A percentile compares a stretch with the other conserved stretches of the same genome.
Evolutionary conservation across 441 rosid genomes (phyloP).

Genomic region (Gossypium lobatum): DNA sequence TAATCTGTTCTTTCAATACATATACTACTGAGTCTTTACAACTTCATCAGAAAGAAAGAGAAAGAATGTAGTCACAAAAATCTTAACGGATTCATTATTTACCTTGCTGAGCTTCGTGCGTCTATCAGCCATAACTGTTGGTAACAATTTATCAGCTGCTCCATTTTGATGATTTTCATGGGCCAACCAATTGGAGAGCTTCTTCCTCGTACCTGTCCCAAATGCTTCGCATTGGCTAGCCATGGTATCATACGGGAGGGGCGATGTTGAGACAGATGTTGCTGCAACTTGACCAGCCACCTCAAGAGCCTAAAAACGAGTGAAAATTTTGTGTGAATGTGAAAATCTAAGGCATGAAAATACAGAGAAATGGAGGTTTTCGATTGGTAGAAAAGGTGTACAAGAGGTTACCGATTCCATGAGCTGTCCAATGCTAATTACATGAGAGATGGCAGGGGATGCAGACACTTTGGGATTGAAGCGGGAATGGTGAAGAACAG

Average conservation of each 20-base stretch:
- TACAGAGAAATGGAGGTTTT: background rate
- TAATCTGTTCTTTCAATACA: background rate
- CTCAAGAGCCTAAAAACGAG: conserved; percentile 64
- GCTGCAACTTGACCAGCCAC: conserved; percentile 95
- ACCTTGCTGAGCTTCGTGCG: conserved; percentile 36
- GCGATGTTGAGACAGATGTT: conserved; percentile 69
- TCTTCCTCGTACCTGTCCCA: conserved; percentile 70
- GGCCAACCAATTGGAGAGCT: conserved; percentile 85
- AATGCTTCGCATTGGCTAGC: conserved; percentile 82
- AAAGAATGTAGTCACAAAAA: background rate
- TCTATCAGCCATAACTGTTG: conserved; percentile 25
- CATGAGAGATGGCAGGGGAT: conserved; percentile 28
- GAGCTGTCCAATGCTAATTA: conserved; percentile 85
- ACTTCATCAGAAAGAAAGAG: background rate
- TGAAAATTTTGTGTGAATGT: background rate
- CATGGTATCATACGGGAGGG: conserved; percentile 77
- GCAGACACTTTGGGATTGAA: conserved; percentile 48
- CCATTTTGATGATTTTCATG: conserved; percentile 46
- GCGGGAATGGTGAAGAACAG: conserved; percentile 47
- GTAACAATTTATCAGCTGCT: conserved; percentile 23
- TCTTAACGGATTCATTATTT: background rate
- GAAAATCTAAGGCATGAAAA: background rate
- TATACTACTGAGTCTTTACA: background rate
- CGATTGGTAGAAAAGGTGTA: background rate
- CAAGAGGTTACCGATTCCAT: conserved; percentile 67